A percentile compares a stretch with the other conserved stretches of the same genome.
phyloP scores from a whole-genome alignment of 495 filamentous ascomycete species.

The Aspergillus nidulans region DNA sequence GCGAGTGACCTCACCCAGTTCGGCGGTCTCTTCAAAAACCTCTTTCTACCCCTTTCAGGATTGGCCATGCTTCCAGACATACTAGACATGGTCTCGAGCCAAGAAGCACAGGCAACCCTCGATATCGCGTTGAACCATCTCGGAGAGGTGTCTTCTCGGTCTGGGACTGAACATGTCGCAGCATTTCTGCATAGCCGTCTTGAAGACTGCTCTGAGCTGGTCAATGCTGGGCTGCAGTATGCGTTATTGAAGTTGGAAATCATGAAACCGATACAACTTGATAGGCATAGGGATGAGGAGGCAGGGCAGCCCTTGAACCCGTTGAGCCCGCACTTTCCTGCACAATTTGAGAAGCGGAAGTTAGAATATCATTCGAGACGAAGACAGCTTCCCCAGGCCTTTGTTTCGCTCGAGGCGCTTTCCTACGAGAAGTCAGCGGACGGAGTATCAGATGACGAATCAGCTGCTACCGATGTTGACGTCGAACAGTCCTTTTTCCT shows the following conservation, averaged over 20 bases:
- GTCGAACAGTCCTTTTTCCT: conserved; percentile 32
- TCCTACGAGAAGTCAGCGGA: conserved; percentile 16
- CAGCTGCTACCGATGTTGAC: conserved; percentile 18
- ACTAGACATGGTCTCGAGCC: conserved; percentile 50
- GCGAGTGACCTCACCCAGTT: conserved; percentile 59
- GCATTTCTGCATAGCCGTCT: conserved; percentile 57
- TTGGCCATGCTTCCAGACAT: conserved; percentile 68
- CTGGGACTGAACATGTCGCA: conserved; percentile 40
- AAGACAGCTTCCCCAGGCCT: conserved; percentile 20
- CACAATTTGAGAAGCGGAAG: conserved; percentile 18
- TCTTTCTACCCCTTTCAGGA: conserved; percentile 62
- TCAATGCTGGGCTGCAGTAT: conserved; percentile 22
- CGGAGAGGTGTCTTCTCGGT: background rate
- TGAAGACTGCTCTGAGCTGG: conserved; percentile 48
- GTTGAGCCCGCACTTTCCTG: conserved; percentile 14
- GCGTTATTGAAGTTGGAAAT: conserved; percentile 27
- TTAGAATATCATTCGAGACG: conserved; percentile 17
- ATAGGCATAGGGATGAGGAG: conserved; percentile 27
- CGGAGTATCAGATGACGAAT: background rate
- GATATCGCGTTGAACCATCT: conserved; percentile 11
- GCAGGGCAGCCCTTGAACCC: conserved; percentile 22
- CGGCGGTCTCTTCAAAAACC: conserved; percentile 46
- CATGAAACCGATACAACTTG: conserved; percentile 22
- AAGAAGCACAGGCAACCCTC: conserved; percentile 1
- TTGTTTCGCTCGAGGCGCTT: conserved; percentile 31